Conservation (phyloP, 352 stramenopile species). For the Phytopythium sindhum region DNA sequence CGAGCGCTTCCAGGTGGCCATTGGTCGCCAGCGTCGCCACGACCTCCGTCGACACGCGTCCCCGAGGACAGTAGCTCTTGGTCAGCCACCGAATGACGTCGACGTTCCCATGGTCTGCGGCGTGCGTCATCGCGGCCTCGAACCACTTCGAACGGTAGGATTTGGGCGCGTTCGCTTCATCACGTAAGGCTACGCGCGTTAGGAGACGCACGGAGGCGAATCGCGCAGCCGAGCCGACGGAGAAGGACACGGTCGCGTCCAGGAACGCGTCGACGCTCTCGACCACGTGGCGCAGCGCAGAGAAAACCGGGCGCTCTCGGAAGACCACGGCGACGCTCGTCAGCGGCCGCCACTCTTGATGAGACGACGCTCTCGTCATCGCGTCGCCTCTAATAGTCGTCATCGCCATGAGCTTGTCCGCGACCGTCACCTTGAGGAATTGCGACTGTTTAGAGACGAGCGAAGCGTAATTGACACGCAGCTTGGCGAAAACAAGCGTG, state of each 20-base stretch:
- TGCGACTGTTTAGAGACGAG: too few species aligned
- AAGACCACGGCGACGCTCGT: background rate
- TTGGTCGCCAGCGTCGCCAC: constrained; percentile 17
- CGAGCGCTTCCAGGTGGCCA: constrained; percentile 20
- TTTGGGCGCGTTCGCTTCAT: background rate
- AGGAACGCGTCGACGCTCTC: constrained; percentile 7
- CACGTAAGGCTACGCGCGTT: background rate
- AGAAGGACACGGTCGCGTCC: constrained; percentile 6
- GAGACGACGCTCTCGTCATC: too few species aligned
- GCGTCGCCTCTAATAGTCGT: too few species aligned
- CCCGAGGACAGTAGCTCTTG: constrained; percentile 8
- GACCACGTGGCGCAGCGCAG: constrained; percentile 8
- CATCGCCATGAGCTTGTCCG: too few species aligned
- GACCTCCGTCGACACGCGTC: constrained; percentile 14
- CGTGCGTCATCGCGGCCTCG: constrained; percentile 1
- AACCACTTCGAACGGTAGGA: constrained; percentile 8
- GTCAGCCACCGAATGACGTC: constrained; percentile 22
- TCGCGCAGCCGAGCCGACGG: background rate
- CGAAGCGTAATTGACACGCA: too few species aligned
- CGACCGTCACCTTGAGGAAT: too few species aligned
- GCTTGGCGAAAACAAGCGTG: too few species aligned
- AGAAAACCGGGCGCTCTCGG: background rate
- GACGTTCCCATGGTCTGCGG: constrained; percentile 8
- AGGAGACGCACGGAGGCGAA: constrained; percentile 4
- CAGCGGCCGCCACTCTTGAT: background rate